phyloP scores from a whole-genome alignment of 2,329 filamentous ascomycete species.

The Neofusicoccum parvum region DNA sequence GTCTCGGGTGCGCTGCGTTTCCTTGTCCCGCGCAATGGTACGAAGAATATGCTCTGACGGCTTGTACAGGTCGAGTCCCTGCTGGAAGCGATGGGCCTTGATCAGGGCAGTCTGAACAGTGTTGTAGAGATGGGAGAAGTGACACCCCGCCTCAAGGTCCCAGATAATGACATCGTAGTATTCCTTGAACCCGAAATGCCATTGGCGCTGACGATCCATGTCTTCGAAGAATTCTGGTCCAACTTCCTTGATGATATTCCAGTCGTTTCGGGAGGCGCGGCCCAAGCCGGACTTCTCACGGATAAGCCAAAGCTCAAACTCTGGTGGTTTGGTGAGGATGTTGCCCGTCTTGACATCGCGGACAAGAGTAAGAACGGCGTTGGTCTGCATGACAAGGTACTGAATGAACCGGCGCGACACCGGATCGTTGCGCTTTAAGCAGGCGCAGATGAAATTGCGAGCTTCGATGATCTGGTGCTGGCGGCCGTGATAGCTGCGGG shows the following conservation, averaged over 20 bases:
- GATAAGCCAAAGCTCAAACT: slow-evolving; percentile 43
- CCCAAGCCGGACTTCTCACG: slow-evolving; percentile 44
- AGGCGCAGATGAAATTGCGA: slow-evolving; percentile 46
- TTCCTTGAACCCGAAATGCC: slow-evolving; percentile 46
- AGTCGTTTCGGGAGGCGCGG: slow-evolving; percentile 43
- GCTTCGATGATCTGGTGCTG: slow-evolving; percentile 39
- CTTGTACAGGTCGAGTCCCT: slow-evolving; percentile 36
- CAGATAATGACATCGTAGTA: slow-evolving; percentile 49
- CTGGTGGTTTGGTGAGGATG: slow-evolving; percentile 40
- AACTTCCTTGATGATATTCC: slow-evolving; percentile 38
- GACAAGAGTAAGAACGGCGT: slow-evolving; percentile 42
- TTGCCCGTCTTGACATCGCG: slow-evolving; percentile 45
- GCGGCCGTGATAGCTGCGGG: slow-evolving; percentile 35
- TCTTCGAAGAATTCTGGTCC: slow-evolving; percentile 43
- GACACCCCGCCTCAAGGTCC: slow-evolving; percentile 40
- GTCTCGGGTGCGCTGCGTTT: slow-evolving; percentile 38
- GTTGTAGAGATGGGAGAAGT: slow-evolving; percentile 34
- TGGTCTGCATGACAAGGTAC: slow-evolving; percentile 45
- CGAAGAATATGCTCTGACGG: slow-evolving; percentile 38
- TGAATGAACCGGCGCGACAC: slow-evolving; percentile 47
- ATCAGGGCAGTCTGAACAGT: slow-evolving; percentile 38
- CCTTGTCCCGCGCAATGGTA: slow-evolving; percentile 40
- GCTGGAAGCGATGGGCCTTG: slow-evolving; percentile 40
- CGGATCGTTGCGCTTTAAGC: slow-evolving; percentile 47
- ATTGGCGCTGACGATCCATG: slow-evolving; percentile 41